These are phyloP conservation scores for Phytopythium sindhum DNA, from an alignment of 352 stramenopile genomes.

Conservation along the genomic window DNA sequence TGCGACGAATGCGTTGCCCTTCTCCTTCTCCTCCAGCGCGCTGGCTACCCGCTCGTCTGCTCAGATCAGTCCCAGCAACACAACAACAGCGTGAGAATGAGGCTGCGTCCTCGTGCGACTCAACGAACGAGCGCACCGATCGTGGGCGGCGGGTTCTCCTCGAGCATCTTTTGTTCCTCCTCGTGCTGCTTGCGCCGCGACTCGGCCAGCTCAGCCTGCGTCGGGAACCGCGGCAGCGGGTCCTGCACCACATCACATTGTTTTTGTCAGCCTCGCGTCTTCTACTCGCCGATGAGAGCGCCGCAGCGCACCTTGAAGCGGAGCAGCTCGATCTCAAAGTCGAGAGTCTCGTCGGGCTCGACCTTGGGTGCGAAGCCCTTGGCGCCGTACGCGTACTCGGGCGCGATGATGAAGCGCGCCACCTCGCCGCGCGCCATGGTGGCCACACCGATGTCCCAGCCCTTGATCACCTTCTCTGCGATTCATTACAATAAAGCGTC, in stretches of 20 bases:
- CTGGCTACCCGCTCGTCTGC: slow-evolving; percentile 66
- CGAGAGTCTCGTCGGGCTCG: slow-evolving; percentile 79
- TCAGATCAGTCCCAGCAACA: not conserved
- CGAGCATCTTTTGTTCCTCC: slow-evolving; percentile 81
- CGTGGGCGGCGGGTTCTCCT: slow-evolving; percentile 79
- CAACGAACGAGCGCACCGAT: slow-evolving; percentile 33
- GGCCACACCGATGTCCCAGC: slow-evolving; percentile 80
- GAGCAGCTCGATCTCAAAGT: slow-evolving; percentile 86
- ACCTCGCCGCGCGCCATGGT: slow-evolving; percentile 79
- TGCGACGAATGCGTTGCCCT: slow-evolving; percentile 66
- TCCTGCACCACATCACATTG: slow-evolving; percentile 32
- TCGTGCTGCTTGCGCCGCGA: slow-evolving; percentile 78
- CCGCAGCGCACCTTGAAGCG: slow-evolving; percentile 55
- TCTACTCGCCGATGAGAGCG: not conserved
- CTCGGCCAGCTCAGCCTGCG: slow-evolving; percentile 77
- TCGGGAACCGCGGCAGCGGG: slow-evolving; percentile 74
- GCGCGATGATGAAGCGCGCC: slow-evolving; percentile 80
- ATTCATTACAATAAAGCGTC: not conserved
- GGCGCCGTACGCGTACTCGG: slow-evolving; percentile 75
- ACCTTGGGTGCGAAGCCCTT: slow-evolving; percentile 82
- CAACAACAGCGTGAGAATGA: not conserved
- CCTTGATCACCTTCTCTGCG: slow-evolving; percentile 83
- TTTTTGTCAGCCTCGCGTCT: slow-evolving; percentile 1
- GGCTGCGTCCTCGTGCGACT: not conserved
- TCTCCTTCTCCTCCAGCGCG: slow-evolving; percentile 76